These are phyloP conservation scores for Sporothrix luriei DNA, from an alignment of 2,329 filamentous ascomycete species.

Conservation along the genomic window DNA sequence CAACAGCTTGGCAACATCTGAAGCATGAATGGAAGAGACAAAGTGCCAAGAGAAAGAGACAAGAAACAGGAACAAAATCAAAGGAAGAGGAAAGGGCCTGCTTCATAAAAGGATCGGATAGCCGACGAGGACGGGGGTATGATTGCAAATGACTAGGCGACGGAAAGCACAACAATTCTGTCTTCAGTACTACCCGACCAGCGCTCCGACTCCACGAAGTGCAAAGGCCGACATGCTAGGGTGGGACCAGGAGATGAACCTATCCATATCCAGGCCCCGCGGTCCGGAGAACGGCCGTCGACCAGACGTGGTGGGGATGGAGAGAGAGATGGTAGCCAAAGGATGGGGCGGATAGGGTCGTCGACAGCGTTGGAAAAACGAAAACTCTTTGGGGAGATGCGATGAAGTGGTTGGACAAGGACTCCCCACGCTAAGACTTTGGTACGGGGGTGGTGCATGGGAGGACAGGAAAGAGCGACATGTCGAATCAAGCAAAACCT, in stretches of 20 bases:
- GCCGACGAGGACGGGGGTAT: neutral
- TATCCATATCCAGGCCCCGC: neutral
- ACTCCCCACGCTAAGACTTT: neutral
- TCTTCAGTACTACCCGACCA: neutral
- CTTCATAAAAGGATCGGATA: neutral
- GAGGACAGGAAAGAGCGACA: slow-evolving; percentile 2
- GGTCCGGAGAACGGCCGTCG: slow-evolving; percentile 18
- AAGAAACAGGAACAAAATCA: neutral
- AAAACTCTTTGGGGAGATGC: too few relatives aligned
- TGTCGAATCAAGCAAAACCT: neutral
- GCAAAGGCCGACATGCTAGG: neutral
- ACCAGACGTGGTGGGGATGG: neutral
- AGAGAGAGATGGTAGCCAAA: neutral
- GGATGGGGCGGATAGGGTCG: too few relatives aligned
- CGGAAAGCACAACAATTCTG: neutral
- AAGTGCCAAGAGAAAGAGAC: neutral
- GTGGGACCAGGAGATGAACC: neutral
- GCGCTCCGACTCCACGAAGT: neutral
- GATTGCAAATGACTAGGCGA: neutral
- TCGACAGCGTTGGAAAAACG: too few relatives aligned
- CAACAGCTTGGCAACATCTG: slow-evolving; percentile 11
- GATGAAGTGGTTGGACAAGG: too few relatives aligned
- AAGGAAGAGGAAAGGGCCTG: neutral
- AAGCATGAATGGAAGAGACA: neutral
- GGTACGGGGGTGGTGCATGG: slow-evolving; percentile 6